phyloP scores from a whole-genome alignment of 2,329 filamentous ascomycete species.

The Hortaea werneckii region DNA sequence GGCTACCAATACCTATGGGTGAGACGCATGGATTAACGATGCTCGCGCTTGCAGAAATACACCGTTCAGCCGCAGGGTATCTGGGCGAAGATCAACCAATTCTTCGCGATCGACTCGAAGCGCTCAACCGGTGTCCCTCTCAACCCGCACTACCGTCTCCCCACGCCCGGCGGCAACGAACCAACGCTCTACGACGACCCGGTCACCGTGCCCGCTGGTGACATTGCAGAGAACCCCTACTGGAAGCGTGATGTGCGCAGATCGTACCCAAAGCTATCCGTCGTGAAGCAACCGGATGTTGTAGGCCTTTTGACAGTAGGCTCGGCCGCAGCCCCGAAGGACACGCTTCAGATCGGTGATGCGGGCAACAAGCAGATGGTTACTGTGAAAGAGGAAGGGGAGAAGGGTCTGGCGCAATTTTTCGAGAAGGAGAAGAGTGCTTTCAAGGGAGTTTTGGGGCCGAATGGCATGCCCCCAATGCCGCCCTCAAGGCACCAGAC shows the following conservation, averaged over 20 bases:
- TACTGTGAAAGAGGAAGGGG: constrained; percentile 62
- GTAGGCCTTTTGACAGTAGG: constrained; percentile 79
- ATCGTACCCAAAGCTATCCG: constrained; percentile 68
- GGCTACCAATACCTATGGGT: not conserved
- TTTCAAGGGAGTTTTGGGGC: constrained; percentile 53
- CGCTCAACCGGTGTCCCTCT: constrained; percentile 87
- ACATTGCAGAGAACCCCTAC: constrained; percentile 86
- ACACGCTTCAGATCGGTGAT: constrained; percentile 62
- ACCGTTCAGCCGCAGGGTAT: constrained; percentile 81
- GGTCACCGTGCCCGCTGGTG: constrained; percentile 71
- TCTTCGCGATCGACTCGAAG: constrained; percentile 71
- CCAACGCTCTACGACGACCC: constrained; percentile 69
- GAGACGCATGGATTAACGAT: not conserved
- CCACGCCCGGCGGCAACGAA: constrained; percentile 63
- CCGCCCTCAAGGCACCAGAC: constrained; percentile 59
- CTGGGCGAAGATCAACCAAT: constrained; percentile 72
- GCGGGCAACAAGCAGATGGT: constrained; percentile 66
- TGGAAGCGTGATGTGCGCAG: constrained; percentile 89
- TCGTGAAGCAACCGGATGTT: constrained; percentile 73
- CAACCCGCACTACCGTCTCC: constrained; percentile 86
- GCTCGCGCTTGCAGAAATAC: constrained; percentile 64
- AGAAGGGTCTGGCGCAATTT: constrained; percentile 60
- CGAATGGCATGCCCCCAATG: constrained; percentile 74
- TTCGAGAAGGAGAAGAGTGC: constrained; percentile 56
- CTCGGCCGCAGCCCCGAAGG: constrained; percentile 70